Evolutionary conservation across 1,284 basidiomycete genomes (phyloP).

Genomic region (Ceratobasidium sp.): DNA sequence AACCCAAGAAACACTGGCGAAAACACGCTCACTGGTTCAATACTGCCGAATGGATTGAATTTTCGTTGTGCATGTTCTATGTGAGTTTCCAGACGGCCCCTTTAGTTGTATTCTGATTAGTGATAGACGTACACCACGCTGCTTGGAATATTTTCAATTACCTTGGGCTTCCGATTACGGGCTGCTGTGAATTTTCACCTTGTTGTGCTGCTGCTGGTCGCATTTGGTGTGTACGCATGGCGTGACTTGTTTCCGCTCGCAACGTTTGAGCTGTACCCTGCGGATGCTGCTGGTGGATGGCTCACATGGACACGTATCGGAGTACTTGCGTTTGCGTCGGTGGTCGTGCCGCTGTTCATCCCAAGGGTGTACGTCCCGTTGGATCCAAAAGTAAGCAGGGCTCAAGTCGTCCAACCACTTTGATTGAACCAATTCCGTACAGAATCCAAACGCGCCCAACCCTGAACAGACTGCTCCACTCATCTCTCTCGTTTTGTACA

Average conservation of each 20-base stretch:
- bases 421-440: slow-evolving; percentile 41
- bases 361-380: slow-evolving; percentile 56
- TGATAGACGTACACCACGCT: slow-evolving; percentile 45
- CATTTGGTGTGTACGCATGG: slow-evolving; percentile 59
- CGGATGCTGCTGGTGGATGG: slow-evolving; percentile 52
- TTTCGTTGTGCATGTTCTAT: slow-evolving; percentile 40
- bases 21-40: slow-evolving; percentile 34
- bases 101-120: background rate
- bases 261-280: slow-evolving; percentile 56
- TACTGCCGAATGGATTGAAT: slow-evolving; percentile 40
- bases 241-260: slow-evolving; percentile 69
- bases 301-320: slow-evolving; percentile 52
- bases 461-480: slow-evolving; percentile 72
- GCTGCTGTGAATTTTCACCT: slow-evolving; percentile 46
- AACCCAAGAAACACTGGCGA: slow-evolving; percentile 36
- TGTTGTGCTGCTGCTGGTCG: slow-evolving; percentile 52
- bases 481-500: slow-evolving; percentile 61
- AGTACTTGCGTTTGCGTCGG: slow-evolving; percentile 52
- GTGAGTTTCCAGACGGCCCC: slow-evolving; percentile 27
- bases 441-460: slow-evolving; percentile 53
- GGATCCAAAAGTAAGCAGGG: slow-evolving; percentile 47
- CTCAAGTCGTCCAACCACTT: slow-evolving; percentile 47
- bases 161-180: slow-evolving; percentile 14
- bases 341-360: slow-evolving; percentile 56
- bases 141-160: slow-evolving; percentile 41